Percentiles rank a stretch among this genome's conserved stretches.
phyloP scores from a whole-genome alignment of 2,329 filamentous ascomycete genomes.

The Aspergillus floridensis region DNA sequence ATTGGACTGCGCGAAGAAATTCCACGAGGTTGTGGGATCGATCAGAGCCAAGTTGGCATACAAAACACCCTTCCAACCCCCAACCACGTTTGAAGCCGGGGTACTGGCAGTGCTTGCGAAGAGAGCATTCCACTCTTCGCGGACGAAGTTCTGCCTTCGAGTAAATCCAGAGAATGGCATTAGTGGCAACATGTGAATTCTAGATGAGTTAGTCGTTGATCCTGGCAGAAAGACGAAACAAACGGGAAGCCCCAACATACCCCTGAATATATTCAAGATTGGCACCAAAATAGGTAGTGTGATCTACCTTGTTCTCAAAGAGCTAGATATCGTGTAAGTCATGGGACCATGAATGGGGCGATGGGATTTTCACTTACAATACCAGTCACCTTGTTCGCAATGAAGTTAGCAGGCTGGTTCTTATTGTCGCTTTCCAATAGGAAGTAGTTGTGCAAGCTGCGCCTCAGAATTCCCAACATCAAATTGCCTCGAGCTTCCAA shows the following conservation, averaged over 20 bases:
- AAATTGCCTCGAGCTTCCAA: constrained; percentile 82
- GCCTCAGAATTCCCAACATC: constrained; percentile 74
- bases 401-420: constrained; percentile 71
- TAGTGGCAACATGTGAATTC: constrained; percentile 81
- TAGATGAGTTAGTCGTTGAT: constrained; percentile 43
- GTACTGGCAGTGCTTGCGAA: constrained; percentile 69
- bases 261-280: constrained; percentile 69
- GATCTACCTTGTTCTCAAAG: constrained; percentile 94
- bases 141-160: constrained; percentile 67
- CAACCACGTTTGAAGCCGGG: constrained; percentile 53
- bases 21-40: constrained; percentile 66
- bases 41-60: constrained; percentile 78
- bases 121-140: constrained; percentile 76
- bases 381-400: constrained; percentile 69
- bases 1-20: constrained; percentile 66
- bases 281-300: constrained; percentile 82
- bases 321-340: constrained; percentile 44
- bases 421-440: constrained; percentile 70
- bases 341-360: neutral
- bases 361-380: constrained; percentile 43
- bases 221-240: neutral
- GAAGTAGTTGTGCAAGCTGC: constrained; percentile 77
- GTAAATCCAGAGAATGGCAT: constrained; percentile 66
- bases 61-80: constrained; percentile 83
- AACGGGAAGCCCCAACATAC: constrained; percentile 25